phyloP scores from a whole-genome alignment of 306 rosid species.

The Chamaecrista fasciculata region DNA sequence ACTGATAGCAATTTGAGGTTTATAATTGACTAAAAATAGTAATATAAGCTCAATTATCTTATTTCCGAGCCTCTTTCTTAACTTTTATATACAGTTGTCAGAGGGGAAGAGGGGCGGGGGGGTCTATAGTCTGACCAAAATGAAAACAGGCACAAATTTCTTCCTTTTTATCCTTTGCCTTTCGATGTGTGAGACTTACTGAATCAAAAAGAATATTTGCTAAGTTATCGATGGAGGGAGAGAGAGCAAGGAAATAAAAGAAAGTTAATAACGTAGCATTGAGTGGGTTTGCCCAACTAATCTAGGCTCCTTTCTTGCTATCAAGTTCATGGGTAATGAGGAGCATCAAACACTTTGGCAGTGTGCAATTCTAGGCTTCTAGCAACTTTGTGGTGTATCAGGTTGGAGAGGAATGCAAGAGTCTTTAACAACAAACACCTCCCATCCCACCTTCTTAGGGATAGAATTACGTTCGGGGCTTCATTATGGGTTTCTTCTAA shows the following conservation, averaged over 20 bases:
- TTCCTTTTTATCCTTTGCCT: slow-evolving; percentile 5
- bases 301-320: too few species aligned
- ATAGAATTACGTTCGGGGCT: too few species aligned
- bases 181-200: slow-evolving; percentile 3
- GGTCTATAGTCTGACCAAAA: slow-evolving; percentile 10
- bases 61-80: slow-evolving; percentile 5
- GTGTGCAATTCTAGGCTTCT: too few species aligned
- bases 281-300: too few species aligned
- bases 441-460: too few species aligned
- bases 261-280: not conserved
- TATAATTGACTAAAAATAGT: not conserved
- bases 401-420: too few species aligned
- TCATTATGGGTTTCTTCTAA: too few species aligned
- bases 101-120: not conserved
- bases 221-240: slow-evolving; percentile 10
- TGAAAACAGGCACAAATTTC: not conserved
- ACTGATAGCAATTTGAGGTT: not conserved
- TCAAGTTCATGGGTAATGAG: too few species aligned
- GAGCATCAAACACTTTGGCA: too few species aligned
- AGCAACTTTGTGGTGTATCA: too few species aligned
- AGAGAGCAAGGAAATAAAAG: not conserved
- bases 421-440: too few species aligned
- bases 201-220: slow-evolving; percentile 9
- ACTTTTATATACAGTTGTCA: too few species aligned
- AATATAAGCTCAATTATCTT: slow-evolving; percentile 3